These are phyloP conservation scores for Podaxis pistillaris DNA, from an alignment of 768 basidiomycete genomes.

Conservation along the genomic window DNA sequence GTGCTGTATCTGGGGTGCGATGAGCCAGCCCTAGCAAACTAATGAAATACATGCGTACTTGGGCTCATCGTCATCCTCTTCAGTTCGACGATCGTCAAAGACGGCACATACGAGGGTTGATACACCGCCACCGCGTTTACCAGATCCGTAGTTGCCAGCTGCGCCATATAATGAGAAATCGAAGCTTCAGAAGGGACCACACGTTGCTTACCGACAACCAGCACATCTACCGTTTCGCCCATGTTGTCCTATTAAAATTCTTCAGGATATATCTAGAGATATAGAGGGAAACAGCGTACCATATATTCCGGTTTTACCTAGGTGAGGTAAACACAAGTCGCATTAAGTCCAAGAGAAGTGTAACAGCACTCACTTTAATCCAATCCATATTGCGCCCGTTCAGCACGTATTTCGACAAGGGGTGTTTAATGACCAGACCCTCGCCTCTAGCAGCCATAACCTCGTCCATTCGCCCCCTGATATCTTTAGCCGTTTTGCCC, in stretches of 20 bases:
- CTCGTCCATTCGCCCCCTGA: conserved; percentile 75
- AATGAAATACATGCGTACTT: conserved; percentile 42
- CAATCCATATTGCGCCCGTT: conserved; percentile 90
- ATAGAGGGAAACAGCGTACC: conserved; percentile 37
- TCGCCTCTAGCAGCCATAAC: conserved; percentile 87
- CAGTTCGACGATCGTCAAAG: conserved; percentile 62
- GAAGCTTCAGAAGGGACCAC: not conserved
- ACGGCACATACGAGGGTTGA: conserved; percentile 91
- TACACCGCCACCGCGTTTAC: conserved; percentile 84
- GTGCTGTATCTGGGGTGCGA: conserved; percentile 62
- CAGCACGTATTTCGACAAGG: conserved; percentile 72
- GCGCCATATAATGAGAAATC: conserved; percentile 3
- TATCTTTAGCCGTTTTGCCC: conserved; percentile 79
- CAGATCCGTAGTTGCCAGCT: conserved; percentile 88
- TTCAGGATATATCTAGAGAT: not conserved
- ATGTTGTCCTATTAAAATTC: conserved; percentile 69
- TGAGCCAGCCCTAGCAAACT: not conserved
- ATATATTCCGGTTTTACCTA: conserved; percentile 88
- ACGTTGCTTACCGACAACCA: conserved; percentile 73
- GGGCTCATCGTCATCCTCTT: conserved; percentile 58
- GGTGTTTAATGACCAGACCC: conserved; percentile 91
- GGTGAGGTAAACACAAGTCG: not conserved
- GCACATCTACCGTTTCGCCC: conserved; percentile 89
- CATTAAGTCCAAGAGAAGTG: not conserved
- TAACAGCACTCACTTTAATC: conserved; percentile 66